Evolutionary conservation across 148 eudicot species (phyloP).

Genomic region (Rheum nobile): DNA sequence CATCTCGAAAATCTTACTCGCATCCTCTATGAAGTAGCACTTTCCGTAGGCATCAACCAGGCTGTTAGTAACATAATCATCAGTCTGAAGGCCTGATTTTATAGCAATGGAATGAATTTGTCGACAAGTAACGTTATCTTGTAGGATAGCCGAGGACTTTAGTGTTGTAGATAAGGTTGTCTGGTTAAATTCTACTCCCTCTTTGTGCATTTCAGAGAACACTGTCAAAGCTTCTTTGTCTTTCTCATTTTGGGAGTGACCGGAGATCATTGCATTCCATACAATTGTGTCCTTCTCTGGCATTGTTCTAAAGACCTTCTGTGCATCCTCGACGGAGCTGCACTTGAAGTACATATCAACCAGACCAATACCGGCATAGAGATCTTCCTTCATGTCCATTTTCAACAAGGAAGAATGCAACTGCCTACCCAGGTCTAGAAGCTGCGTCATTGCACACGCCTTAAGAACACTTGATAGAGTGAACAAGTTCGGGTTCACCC

Average conservation of each 20-base stretch:
- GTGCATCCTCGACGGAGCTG: slow-evolving; percentile 39
- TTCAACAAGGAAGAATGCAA: slow-evolving; percentile 53
- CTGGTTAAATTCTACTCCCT: slow-evolving; percentile 37
- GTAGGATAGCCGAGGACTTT: slow-evolving; percentile 40
- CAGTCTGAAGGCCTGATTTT: slow-evolving; percentile 40
- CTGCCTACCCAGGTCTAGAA: slow-evolving; percentile 44
- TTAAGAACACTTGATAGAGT: slow-evolving; percentile 67
- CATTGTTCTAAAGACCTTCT: slow-evolving; percentile 30
- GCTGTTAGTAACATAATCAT: slow-evolving; percentile 44
- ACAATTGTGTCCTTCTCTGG: slow-evolving; percentile 42
- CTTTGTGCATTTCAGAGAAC: slow-evolving; percentile 31
- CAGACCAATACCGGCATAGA: slow-evolving; percentile 45
- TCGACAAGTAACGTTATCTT: slow-evolving; percentile 19
- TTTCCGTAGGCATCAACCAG: slow-evolving; percentile 60
- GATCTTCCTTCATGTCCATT: slow-evolving; percentile 39
- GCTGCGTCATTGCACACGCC: slow-evolving; percentile 54
- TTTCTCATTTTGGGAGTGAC: slow-evolving; percentile 36
- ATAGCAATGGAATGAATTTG: slow-evolving; percentile 51
- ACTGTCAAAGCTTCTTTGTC: slow-evolving; percentile 32
- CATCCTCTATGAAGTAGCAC: slow-evolving; percentile 32
- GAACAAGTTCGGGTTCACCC: slow-evolving; percentile 47
- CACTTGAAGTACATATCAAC: slow-evolving; percentile 72
- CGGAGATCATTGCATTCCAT: slow-evolving; percentile 58
- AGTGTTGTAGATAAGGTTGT: slow-evolving; percentile 52
- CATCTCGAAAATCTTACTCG: slow-evolving; percentile 34